These are phyloP conservation scores for Candolleomyces eurysporus DNA, from an alignment of 768 basidiomycete species.

Conservation along the genomic window DNA sequence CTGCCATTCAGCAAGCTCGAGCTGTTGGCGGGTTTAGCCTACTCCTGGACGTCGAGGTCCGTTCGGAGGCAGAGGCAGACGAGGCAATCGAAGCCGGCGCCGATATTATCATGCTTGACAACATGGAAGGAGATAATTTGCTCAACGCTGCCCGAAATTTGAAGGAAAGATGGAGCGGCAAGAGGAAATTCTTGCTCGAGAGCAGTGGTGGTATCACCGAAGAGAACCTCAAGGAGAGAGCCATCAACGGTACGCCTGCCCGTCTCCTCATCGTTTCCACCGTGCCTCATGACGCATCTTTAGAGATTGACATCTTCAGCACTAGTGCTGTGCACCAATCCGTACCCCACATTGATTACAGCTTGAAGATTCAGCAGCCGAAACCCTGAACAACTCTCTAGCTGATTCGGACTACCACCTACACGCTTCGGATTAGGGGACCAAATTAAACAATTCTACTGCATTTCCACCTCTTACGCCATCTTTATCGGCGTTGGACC, in stretches of 20 bases:
- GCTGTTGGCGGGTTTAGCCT: slow-evolving; percentile 89
- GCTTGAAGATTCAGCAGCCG: slow-evolving; percentile 85
- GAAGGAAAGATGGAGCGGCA: slow-evolving; percentile 76
- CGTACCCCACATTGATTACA: slow-evolving; percentile 93
- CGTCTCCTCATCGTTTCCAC: not conserved
- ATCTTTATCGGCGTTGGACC: slow-evolving; percentile 56
- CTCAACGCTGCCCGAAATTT: slow-evolving; percentile 64
- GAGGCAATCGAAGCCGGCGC: slow-evolving; percentile 97
- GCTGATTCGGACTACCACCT: not conserved
- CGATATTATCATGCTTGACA: slow-evolving; percentile 94
- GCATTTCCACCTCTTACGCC: slow-evolving; percentile 76
- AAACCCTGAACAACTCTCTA: not conserved
- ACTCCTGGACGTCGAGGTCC: slow-evolving; percentile 91
- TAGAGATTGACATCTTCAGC: slow-evolving; percentile 94
- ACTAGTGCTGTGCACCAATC: slow-evolving; percentile 90
- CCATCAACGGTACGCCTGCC: slow-evolving; percentile 68
- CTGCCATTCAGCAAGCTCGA: slow-evolving; percentile 83
- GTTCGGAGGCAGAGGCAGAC: slow-evolving; percentile 84
- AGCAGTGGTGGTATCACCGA: slow-evolving; percentile 96
- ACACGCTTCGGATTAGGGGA: not conserved
- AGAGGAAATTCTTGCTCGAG: slow-evolving; percentile 86
- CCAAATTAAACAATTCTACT: slow-evolving; percentile 60
- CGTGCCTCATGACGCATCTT: not conserved
- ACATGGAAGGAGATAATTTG: slow-evolving; percentile 79
- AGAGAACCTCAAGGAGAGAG: slow-evolving; percentile 72